These are phyloP conservation scores for Fusarium nelsonii DNA, from an alignment of 2,329 filamentous ascomycete genomes.

Conservation along the genomic window DNA sequence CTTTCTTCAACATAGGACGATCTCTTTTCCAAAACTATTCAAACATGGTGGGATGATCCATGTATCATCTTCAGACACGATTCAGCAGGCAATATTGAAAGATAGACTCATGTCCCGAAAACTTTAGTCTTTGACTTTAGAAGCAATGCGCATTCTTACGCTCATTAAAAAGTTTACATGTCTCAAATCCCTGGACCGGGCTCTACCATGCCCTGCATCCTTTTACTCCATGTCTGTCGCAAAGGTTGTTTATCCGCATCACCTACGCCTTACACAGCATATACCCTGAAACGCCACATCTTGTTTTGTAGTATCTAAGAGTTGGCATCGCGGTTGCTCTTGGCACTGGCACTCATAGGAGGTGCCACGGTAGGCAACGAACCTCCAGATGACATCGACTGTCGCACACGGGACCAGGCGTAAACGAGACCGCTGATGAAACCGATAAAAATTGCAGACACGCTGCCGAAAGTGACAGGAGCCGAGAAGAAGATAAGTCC, in stretches of 20 bases:
- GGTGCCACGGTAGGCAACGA: conserved; percentile 74
- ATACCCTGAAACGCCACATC: background rate
- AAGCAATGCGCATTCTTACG: conserved; percentile 11
- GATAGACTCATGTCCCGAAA: conserved; percentile 8
- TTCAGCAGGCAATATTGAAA: background rate
- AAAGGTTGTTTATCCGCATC: background rate
- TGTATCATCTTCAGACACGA: background rate
- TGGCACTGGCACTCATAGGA: conserved; percentile 88
- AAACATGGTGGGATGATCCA: background rate
- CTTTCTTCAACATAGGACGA: background rate
- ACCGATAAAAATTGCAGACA: conserved; percentile 90
- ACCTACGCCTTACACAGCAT: background rate
- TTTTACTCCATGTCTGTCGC: background rate
- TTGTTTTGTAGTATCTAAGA: conserved; percentile 42
- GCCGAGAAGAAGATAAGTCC: conserved; percentile 96
- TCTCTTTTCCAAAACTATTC: background rate
- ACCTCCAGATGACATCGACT: conserved; percentile 75
- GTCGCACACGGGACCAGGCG: conserved; percentile 74
- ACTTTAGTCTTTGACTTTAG: conserved; percentile 25
- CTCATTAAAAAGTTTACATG: conserved; percentile 36
- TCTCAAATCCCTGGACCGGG: conserved; percentile 8
- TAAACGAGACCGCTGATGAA: conserved; percentile 95
- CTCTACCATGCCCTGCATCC: conserved; percentile 2
- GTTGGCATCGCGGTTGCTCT: conserved; percentile 91
- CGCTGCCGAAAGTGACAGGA: conserved; percentile 90